phyloP scores from a whole-genome alignment of 768 basidiomycete genomes.

The Mrakia frigida region DNA sequence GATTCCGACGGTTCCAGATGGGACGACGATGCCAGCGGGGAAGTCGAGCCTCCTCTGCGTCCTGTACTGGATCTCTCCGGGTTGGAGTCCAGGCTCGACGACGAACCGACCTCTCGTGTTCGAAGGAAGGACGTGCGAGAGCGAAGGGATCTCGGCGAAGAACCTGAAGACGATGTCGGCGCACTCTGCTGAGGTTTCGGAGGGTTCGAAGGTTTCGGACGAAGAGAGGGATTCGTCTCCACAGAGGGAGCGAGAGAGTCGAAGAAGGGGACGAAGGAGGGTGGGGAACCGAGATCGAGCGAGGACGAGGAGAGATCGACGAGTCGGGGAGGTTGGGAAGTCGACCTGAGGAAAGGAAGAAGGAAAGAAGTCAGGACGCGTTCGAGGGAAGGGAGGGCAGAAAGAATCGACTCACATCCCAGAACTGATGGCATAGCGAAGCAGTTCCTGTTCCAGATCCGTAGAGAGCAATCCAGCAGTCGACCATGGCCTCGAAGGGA shows the following conservation, averaged over 20 bases:
- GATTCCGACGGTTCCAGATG: conserved; percentile 1
- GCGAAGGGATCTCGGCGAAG: conserved; percentile 64
- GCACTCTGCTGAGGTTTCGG: conserved; percentile 47
- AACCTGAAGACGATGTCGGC: conserved; percentile 68
- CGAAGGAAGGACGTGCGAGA: conserved; percentile 65
- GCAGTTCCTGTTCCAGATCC: conserved; percentile 50
- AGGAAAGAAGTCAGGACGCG: not conserved
- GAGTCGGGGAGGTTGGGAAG: conserved; percentile 56
- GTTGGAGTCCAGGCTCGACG: conserved; percentile 1
- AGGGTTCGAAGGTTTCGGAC: conserved; percentile 41
- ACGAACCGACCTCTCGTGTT: conserved; percentile 36
- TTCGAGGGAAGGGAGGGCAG: not conserved
- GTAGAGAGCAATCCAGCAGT: conserved; percentile 74
- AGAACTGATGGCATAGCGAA: conserved; percentile 69
- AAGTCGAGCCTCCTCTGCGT: conserved; percentile 6
- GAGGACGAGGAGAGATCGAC: conserved; percentile 76
- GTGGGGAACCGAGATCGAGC: conserved; percentile 77
- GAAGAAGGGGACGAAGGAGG: conserved; percentile 62
- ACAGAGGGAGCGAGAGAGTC: conserved; percentile 69
- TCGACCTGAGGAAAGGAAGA: conserved; percentile 46
- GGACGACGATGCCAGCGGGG: conserved; percentile 9
- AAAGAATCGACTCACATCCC: conserved; percentile 50
- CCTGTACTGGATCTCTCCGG: conserved; percentile 16
- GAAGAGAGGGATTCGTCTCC: conserved; percentile 56
- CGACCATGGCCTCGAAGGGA: conserved; percentile 60